These are phyloP conservation scores for Polyplosphaeria fusca DNA, from an alignment of 495 filamentous ascomycete genomes.

Conservation along the genomic window DNA sequence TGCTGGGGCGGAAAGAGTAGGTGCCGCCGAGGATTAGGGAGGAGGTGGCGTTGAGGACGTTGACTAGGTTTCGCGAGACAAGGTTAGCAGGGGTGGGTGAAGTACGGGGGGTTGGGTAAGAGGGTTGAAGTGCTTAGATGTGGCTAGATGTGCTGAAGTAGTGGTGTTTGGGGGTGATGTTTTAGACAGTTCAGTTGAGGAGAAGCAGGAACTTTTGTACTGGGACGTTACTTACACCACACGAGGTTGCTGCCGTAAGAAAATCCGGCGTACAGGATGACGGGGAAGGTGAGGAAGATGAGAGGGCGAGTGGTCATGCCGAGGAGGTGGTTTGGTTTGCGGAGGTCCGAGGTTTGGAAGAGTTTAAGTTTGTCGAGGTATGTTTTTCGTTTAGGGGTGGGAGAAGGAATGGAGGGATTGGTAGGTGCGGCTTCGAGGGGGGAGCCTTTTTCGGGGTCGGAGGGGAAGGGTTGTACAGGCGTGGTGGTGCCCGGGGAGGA, in stretches of 20 bases:
- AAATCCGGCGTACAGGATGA: conserved; percentile 43
- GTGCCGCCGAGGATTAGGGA: conserved; percentile 41
- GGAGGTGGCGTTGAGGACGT: conserved; percentile 39
- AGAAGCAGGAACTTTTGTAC: too few relatives aligned
- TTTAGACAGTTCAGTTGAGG: too few relatives aligned
- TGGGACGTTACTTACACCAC: too few relatives aligned
- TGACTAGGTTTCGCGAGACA: too few relatives aligned
- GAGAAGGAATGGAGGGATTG: conserved; percentile 1
- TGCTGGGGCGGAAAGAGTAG: conserved; percentile 44
- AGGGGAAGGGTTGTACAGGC: conserved; percentile 24
- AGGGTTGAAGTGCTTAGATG: too few relatives aligned
- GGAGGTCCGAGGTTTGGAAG: neutral
- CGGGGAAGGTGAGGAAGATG: conserved; percentile 35
- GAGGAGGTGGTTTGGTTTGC: neutral
- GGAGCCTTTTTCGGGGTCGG: conserved; percentile 39
- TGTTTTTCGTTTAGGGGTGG: conserved; percentile 37
- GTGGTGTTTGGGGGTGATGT: too few relatives aligned
- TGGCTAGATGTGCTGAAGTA: too few relatives aligned
- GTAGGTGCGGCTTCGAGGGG: neutral
- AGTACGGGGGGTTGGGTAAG: too few relatives aligned
- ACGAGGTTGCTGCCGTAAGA: conserved; percentile 41
- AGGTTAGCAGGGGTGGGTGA: too few relatives aligned
- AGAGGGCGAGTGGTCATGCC: neutral
- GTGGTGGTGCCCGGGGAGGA: conserved; percentile 35
- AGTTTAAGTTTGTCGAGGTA: conserved; percentile 39